phyloP scores from a whole-genome alignment of 1,284 basidiomycete species.

The Wolfiporia cocos region DNA sequence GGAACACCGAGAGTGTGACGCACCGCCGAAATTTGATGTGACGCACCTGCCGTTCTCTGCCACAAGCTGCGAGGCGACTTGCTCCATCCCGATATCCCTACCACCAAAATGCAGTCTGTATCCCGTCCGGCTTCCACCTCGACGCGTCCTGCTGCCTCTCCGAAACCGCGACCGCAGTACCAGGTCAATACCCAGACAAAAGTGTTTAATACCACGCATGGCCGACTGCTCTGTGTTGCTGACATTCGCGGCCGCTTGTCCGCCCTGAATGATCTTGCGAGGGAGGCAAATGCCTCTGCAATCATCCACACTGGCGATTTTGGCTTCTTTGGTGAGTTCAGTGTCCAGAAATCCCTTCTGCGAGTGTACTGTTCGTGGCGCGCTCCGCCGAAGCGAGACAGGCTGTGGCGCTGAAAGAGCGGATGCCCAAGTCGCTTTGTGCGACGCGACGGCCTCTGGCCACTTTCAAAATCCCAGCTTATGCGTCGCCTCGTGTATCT shows the following conservation, averaged over 20 bases:
- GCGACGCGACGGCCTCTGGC: no score
- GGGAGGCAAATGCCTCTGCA: conserved; percentile 85
- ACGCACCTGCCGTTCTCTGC: neutral
- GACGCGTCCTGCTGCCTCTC: conserved; percentile 48
- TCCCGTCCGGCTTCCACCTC: conserved; percentile 56
- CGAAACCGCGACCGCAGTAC: conserved; percentile 41
- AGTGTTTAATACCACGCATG: conserved; percentile 69
- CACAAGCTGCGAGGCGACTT: conserved; percentile 4
- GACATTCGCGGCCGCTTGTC: conserved; percentile 91
- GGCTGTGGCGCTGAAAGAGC: no score
- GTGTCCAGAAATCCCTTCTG: neutral
- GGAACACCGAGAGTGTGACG: no score
- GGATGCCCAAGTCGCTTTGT: no score
- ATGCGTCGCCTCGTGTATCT: no score
- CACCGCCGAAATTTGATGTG: conserved; percentile 1
- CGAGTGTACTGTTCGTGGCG: conserved; percentile 7
- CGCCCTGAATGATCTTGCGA: conserved; percentile 85
- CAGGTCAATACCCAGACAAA: conserved; percentile 74
- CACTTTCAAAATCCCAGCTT: no score
- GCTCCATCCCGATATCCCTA: conserved; percentile 5
- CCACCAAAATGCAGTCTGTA: conserved; percentile 28
- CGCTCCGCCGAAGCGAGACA: no score
- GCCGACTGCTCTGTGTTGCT: conserved; percentile 91
- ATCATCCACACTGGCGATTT: conserved; percentile 99
- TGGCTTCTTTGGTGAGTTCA: conserved; percentile 84